Evolutionary conservation across 371 early-diverging fungal genomes (phyloP).

Genomic region (Rhizopus microsporus): DNA sequence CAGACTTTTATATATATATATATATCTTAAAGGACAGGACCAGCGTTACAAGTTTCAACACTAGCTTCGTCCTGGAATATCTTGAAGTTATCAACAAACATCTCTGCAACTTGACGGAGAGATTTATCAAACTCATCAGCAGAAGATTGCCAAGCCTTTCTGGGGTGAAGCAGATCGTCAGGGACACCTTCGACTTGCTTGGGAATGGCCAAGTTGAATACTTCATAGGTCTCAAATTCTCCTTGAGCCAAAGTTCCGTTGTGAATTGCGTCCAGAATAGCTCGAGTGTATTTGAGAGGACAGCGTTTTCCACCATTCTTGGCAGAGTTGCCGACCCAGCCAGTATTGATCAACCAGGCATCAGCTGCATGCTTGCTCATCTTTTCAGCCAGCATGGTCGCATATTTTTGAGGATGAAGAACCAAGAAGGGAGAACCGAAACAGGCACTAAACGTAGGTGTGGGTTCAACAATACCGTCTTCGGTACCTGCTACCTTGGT

Average conservation of each 20-base stretch:
- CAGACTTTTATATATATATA: no score
- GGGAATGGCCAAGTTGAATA: constrained; percentile 89
- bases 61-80: constrained; percentile 81
- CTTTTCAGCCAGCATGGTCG: constrained; percentile 95
- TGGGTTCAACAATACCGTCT: constrained; percentile 91
- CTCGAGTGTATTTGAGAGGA: constrained; percentile 94
- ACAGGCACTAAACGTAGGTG: constrained; percentile 92
- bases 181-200: constrained; percentile 80
- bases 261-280: constrained; percentile 97
- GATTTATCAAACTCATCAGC: constrained; percentile 64
- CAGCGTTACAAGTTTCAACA: constrained; percentile 76
- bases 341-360: constrained; percentile 98
- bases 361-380: constrained; percentile 86
- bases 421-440: constrained; percentile 98
- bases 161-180: constrained; percentile 84
- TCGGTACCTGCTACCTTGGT: constrained; percentile 97
- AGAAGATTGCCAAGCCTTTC: constrained; percentile 81
- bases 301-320: constrained; percentile 86
- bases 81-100: constrained; percentile 92
- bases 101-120: constrained; percentile 72
- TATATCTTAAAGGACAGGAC: constrained; percentile 40
- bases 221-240: constrained; percentile 77
- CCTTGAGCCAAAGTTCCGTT: constrained; percentile 84
- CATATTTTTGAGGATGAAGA: constrained; percentile 96
- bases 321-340: constrained; percentile 95